Evolutionary conservation across 176 grass and related monocot genomes (phyloP), one percentile per base, ranked within the genome.

Genomic region (Triticum turgidum): DNA sequence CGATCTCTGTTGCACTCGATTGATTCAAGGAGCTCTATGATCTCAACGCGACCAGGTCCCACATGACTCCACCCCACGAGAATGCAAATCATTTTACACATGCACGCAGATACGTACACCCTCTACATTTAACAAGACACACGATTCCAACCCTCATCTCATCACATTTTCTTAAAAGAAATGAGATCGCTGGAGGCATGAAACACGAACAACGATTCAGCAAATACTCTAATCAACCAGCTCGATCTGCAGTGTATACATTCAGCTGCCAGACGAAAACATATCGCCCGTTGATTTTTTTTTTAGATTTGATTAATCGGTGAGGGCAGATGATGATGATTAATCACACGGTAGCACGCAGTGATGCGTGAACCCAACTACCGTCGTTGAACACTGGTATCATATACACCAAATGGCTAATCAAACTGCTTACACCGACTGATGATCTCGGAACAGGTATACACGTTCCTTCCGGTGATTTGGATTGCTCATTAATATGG

Each of bases 341-440:
- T 62, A 62, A 62, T 61, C 34, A 61, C 21, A 12, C 33, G 9
- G 68, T 39, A 3, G 34, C 37, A 70, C 56, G 56, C 56, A 7
- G 22, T 47, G 63, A 83, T 22, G 29, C 64, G 51, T 78, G 74
- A 47, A 37, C 54, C 22, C 29, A 82, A 83, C 71, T 34, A 73
- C 30, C 77, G 11, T 29, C 17, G 42, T 82, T 76, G 61, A 66
- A 67, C 15, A 20, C 30, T n/a, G 9, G 22, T 18, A 64, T 39
- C 17, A 58, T 58, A 58, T 42, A 59, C 33, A 15, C 29, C 39
- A 81, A 69, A 67, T 67, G 32, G 21, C 13, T 47, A 32, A 78
- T 79, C 56, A 24, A 29, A 56, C 30, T 20, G 25, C 42, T 56
- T 68, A 52, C 11, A 15, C 20, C 10, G 6, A 22, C 30, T 34